Evolutionary conservation across 2,329 filamentous ascomycete genomes (phyloP), one percentile per base, ranked within the genome.

Genomic region (Aspergillus novoparasiticus): DNA sequence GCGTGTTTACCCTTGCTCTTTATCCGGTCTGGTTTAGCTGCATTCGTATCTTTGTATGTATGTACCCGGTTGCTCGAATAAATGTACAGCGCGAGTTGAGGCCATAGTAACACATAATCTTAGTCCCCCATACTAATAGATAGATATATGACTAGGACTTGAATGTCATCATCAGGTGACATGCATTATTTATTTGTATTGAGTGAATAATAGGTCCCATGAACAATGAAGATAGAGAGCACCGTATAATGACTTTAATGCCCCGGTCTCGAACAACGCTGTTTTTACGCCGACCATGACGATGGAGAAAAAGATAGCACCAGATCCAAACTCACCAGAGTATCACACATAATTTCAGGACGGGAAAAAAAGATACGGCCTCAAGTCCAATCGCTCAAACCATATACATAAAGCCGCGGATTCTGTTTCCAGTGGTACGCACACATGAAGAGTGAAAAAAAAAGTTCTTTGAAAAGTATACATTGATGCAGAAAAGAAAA

Each of bases 321-420:
- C 30, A 28, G 45, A 45, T 26, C 46, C 55, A 55, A 56, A 21
- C 34, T 58, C 60, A 61, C 56, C 43, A 61, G 53, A 65, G 54
- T 66, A 63, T 58, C 54, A 45, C 60, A 64, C 60, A 57, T 41
- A 16, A 61, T 12, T 36, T 43, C 28, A 60, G 43, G 45, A 48
- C 19, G 34, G n/a, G 19, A 10, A 36, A 36, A 36, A 61, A 53
- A 61, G 30, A 14, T 28, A 34, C n/a, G 46, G 60, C 28, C 51
- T 54, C 51, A 34, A 45, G 58, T 51, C 48, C 59, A 62, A 26
- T 61, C 64, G 62, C 64, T 64, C 55, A 62, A 66, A 64, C 61
- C 67, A 67, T 69, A 61, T 69, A 69, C 65, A 69, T 60, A 62
- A 64, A 57, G 50, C 23, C 12, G n/a, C 16, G 30, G 14, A 48